A percentile compares a stretch with the other conserved stretches of the same genome.
phyloP scores from a whole-genome alignment of 2,329 filamentous ascomycete species.

The Aspergillus sp. region DNA sequence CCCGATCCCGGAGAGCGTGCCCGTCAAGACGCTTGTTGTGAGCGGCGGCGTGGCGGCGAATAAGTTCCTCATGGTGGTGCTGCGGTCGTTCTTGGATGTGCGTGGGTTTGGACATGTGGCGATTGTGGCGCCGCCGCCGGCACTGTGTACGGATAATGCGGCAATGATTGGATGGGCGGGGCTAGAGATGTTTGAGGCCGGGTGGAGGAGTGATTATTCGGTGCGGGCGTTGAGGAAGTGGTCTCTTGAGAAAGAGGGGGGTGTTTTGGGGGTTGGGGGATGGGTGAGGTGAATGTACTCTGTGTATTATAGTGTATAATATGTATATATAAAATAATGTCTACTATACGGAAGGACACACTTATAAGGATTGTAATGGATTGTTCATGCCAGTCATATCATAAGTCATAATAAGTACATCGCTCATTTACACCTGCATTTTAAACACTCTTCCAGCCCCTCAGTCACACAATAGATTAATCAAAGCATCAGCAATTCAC shows the following conservation, averaged over 20 bases:
- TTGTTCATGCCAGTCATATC: constrained; percentile 13
- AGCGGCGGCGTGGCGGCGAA: constrained; percentile 92
- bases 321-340: neutral
- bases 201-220: constrained; percentile 64
- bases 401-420: constrained; percentile 26
- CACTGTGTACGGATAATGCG: constrained; percentile 89
- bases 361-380: neutral
- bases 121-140: constrained; percentile 71
- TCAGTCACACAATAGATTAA: too few relatives aligned
- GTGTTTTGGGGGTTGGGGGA: neutral
- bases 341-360: too few relatives aligned
- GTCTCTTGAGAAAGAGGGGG: constrained; percentile 62
- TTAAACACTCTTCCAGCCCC: neutral
- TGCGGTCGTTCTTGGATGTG: constrained; percentile 61
- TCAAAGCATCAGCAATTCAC: constrained; percentile 19
- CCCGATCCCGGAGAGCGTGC: constrained; percentile 1
- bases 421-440: constrained; percentile 13
- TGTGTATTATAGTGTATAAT: neutral
- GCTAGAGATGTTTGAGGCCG: constrained; percentile 84
- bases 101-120: constrained; percentile 63
- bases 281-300: neutral
- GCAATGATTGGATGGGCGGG: constrained; percentile 97
- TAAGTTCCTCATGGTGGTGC: constrained; percentile 69
- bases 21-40: constrained; percentile 68
- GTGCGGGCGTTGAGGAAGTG: constrained; percentile 67